Evolutionary conservation across 768 basidiomycete species (phyloP), one percentile per base, ranked within the genome.

Genomic region (Rhodotorula babjevae): DNA sequence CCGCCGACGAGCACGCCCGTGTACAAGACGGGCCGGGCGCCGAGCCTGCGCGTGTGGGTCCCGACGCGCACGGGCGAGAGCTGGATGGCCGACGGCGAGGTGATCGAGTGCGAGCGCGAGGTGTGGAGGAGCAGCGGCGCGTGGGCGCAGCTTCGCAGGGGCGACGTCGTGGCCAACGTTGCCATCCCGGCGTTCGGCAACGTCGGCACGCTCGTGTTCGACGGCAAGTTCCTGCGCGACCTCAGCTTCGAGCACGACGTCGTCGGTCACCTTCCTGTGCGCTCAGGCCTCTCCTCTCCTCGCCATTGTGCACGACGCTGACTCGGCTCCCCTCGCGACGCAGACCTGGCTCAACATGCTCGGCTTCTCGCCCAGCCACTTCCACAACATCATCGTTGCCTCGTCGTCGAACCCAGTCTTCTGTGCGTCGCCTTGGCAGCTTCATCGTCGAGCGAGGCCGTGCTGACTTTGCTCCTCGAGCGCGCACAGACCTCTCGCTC

Each of bases 11-110:
- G 14, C 44, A 2, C 44, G 1, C 77, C 66, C 5, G 65, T 73
- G 14, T 69, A 72, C 69, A 78, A 75, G 67, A 7, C n/a, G 0
- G 76, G 73, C 0, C 62, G 77, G 19, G 74, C 77, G 29, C 62
- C 75, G n/a, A n/a, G 46, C 31, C 64, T 78, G 9, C 63, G 74
- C 8, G 76, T 76, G 16, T 79, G 77, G 77, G 73, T 79, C 18
- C 77, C 78, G 60, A 58, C 64, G 27, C 63, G 65, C 27, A 14
- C 18, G 33, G 55, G 57, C 5, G 59, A 58, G 11, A 62, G 49
- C 18, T 79, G 77, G 77, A 76, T 79, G 78, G 61, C 60, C 10
- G 78, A 79, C 47, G 19, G 44, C 18, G 78, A 79, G 55, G 50
- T 79, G 15, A 69, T 78, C 42, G 76, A 78, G 59, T 72, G 70